These are phyloP conservation scores for Cercospora sp. DNA, from an alignment of 2,329 filamentous ascomycete genomes.

Conservation along the genomic window DNA sequence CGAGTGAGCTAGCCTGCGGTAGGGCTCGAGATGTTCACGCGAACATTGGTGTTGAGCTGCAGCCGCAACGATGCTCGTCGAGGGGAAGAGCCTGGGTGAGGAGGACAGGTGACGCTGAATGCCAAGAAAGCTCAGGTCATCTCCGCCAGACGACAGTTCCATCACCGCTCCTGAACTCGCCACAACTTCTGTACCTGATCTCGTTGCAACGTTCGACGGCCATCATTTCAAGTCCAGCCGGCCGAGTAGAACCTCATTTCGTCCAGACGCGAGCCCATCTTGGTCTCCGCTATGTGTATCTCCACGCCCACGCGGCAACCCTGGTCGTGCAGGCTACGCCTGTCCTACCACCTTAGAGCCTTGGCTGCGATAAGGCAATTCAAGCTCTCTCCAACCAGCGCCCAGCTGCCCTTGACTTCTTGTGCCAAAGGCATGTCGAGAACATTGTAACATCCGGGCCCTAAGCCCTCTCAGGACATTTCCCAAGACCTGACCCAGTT, in stretches of 20 bases:
- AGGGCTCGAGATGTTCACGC: not conserved
- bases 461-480: not conserved
- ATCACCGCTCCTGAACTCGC: not conserved
- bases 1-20: not conserved
- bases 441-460: not conserved
- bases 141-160: not conserved
- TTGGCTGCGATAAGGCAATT: constrained; percentile 25
- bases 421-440: not conserved
- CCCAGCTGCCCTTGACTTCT: constrained; percentile 7
- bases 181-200: not conserved
- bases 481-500: not conserved
- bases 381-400: constrained; percentile 20
- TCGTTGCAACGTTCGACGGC: not conserved
- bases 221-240: not conserved
- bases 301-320: not conserved
- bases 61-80: not conserved
- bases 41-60: not conserved
- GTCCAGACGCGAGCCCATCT: not conserved
- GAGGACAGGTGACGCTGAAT: not conserved
- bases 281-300: not conserved
- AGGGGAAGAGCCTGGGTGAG: not conserved
- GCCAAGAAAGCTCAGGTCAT: not conserved
- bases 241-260: not conserved
- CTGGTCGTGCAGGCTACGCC: not conserved
- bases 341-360: constrained; percentile 13